Percentiles rank a stretch among this genome's conserved stretches.
Conservation (phyloP, 1,139 yeast genomes). For the Debaryomyces sp. region DNA sequence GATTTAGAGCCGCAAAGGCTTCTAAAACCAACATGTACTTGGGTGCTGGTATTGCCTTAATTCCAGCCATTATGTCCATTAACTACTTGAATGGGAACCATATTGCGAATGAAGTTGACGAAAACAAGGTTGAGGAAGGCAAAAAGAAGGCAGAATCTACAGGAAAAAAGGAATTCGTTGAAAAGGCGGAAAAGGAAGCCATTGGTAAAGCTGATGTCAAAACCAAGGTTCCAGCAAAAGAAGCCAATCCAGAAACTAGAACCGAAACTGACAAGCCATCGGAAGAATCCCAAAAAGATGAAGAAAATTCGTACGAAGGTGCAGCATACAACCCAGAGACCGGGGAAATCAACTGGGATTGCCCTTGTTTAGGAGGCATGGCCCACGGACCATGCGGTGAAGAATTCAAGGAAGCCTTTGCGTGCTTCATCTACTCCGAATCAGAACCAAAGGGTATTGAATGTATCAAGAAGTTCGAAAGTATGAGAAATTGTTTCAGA, state of each 20-base stretch:
- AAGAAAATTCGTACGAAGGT: constrained; percentile 25
- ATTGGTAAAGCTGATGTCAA: constrained; percentile 3
- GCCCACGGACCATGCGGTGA: constrained; percentile 99
- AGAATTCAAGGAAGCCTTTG: constrained; percentile 93
- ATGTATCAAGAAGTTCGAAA: constrained; percentile 88
- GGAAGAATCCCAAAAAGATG: constrained; percentile 18
- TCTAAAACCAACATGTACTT: constrained; percentile 2
- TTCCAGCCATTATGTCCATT: constrained; percentile 9
- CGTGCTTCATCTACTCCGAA: constrained; percentile 93
- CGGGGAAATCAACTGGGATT: constrained; percentile 99
- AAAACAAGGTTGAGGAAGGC: constrained; percentile 12
- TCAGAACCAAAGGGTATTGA: constrained; percentile 97
- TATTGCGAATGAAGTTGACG: constrained; percentile 16
- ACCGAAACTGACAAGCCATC: constrained; percentile 6
- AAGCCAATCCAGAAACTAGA: constrained; percentile 9
- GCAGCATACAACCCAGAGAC: constrained; percentile 96
- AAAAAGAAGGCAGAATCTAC: constrained; percentile 9
- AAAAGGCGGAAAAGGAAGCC: constrained; percentile 12
- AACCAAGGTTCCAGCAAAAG: constrained; percentile 7
- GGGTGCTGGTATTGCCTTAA: constrained; percentile 12
- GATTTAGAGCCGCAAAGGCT: constrained; percentile 1
- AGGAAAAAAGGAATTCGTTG: constrained; percentile 11
- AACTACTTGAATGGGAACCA: constrained; percentile 4
- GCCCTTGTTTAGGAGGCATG: constrained; percentile 99
- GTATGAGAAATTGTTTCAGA: constrained; percentile 95